Evolutionary conservation across 176 grass and related monocot species (phyloP), one percentile per base, ranked within the genome.

Genomic region (Aegilops tauschii): DNA sequence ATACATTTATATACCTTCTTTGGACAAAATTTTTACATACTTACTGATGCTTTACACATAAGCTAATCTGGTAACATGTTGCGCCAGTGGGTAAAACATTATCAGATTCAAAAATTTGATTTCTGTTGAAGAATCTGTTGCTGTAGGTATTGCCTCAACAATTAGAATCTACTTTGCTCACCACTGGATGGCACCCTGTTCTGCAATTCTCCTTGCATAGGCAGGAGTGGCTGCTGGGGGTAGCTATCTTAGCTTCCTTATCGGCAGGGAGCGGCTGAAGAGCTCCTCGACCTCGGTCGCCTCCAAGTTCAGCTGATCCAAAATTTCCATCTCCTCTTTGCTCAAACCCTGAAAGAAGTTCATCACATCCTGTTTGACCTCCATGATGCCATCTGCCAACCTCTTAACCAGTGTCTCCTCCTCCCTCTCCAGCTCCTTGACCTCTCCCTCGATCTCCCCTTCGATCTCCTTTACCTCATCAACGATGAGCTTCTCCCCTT

Each of bases 271-370:
- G 28, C 92, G 76, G 29, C 94, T 86, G 62, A 99, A 99, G 64
- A 96, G 56, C 70, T 93, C 73, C 80, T 99, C 97, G 3, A 99
- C 90, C 79, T 94, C 92, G 9, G 80, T 86, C 8, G 97, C 97
- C 79, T 99, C 94, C 94, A 99, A 81, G 81, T 99, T 90, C 73
- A 99, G 71, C 83, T 86, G 79, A 87, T 99, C 89, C 90, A 99
- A 86, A 49, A 99, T 45, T 63, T 96, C 92, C 90, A 96, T 94
- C 76, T 99, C 97, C 83, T 99, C 94, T 74, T 94, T 96, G 74
- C 87, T 91, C 75, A 98, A 56, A 27, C 93, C 96, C 72, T 75
- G 93, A 11, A 99, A 65, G 52, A 99, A 93, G 80, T 96, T 99
- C 87, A 85, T 76, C 11, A 85, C 25, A 49, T 99, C 97, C 59